A percentile compares a stretch with the other conserved stretches of the same genome.
Conservation (phyloP, 371 early-diverging fungal species). For the Mortierella sp. region DNA sequence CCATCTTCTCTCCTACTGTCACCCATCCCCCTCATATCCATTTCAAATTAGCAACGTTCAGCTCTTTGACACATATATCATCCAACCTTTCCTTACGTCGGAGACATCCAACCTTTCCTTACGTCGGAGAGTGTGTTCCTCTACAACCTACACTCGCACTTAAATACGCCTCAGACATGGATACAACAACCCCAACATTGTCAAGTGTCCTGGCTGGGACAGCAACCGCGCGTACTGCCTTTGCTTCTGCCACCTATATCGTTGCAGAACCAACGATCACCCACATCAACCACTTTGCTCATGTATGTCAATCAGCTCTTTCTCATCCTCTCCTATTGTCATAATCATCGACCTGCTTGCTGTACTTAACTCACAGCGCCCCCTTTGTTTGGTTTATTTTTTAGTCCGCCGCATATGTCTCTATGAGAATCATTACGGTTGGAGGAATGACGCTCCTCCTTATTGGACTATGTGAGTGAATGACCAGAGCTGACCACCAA, state of each 20-base stretch:
- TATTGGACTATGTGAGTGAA: conserved; percentile 31
- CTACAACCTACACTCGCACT: not conserved
- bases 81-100: too few relatives aligned
- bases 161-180: not conserved
- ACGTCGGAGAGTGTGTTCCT: not conserved
- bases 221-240: not conserved
- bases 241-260: conserved; percentile 22
- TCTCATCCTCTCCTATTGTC: not conserved
- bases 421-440: conserved; percentile 34
- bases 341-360: not conserved
- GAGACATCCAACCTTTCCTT: too few relatives aligned
- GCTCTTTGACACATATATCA: not conserved
- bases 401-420: conserved; percentile 27
- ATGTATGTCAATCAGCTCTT: conserved; percentile 16
- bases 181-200: not conserved
- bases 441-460: conserved; percentile 34
- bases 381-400: not conserved
- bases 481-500: not conserved
- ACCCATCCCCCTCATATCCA: too few relatives aligned
- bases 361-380: not conserved
- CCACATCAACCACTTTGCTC: conserved; percentile 1
- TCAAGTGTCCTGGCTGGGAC: not conserved
- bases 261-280: conserved; percentile 22
- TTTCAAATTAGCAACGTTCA: too few relatives aligned
- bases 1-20: too few relatives aligned